A percentile compares a stretch with the other conserved stretches of the same genome.
These are phyloP conservation scores for Oryza glumipatula DNA, from an alignment of 176 grass and related monocot species.

Conservation along the genomic window DNA sequence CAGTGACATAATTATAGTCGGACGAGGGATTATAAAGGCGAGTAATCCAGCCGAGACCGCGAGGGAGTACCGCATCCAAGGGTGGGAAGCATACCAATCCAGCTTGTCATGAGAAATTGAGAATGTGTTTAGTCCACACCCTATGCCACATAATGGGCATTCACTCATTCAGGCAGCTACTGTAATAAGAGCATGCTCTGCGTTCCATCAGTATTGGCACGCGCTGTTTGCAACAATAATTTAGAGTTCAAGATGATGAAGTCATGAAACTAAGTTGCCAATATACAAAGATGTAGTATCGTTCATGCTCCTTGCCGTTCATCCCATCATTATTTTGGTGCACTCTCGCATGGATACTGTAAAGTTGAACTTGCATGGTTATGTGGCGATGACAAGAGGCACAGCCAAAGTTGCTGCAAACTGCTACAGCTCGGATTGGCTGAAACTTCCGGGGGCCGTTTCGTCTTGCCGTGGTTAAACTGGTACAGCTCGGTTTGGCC, in stretches of 20 bases:
- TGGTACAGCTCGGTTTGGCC: no score
- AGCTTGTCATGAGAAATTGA: conserved; percentile 45
- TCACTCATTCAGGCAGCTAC: background rate
- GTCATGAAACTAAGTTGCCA: background rate
- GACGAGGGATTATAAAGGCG: conserved; percentile 79
- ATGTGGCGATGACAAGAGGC: no score
- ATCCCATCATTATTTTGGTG: no score
- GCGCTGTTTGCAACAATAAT: conserved; percentile 15
- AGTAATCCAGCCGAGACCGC: conserved; percentile 54
- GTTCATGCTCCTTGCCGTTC: no score
- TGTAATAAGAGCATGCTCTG: conserved; percentile 42
- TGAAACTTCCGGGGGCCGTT: no score
- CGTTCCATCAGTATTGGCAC: background rate
- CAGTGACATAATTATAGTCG: conserved; percentile 89
- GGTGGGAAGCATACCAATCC: conserved; percentile 75
- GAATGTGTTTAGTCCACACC: background rate
- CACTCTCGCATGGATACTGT: no score
- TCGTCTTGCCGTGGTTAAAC: no score
- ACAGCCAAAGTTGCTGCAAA: no score
- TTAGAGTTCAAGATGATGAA: background rate
- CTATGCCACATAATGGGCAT: background rate
- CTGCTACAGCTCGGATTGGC: no score
- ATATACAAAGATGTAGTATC: background rate
- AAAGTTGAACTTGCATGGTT: no score
- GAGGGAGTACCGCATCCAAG: conserved; percentile 64